These are phyloP conservation scores for Mycena belliarum DNA, from an alignment of 768 basidiomycete species.

Conservation along the genomic window DNA sequence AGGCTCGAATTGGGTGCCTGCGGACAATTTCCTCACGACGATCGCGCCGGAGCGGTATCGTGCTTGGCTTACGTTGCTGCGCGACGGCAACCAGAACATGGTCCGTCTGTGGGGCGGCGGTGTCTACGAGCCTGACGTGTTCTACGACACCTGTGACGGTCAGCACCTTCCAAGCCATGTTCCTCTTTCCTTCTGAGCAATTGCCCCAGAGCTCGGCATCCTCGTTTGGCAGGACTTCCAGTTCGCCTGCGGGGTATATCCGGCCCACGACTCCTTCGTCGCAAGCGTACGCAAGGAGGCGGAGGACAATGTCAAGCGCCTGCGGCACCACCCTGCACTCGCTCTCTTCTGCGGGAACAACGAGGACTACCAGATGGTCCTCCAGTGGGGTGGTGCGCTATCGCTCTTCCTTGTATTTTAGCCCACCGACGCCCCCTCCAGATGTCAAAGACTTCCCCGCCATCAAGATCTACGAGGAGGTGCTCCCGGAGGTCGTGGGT, in stretches of 20 bases:
- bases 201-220: constrained; percentile 46
- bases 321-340: constrained; percentile 78
- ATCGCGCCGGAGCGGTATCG: constrained; percentile 55
- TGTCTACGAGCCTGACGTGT: constrained; percentile 73
- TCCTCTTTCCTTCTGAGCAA: background rate
- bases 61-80: constrained; percentile 74
- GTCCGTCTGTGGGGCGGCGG: constrained; percentile 91
- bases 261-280: constrained; percentile 75
- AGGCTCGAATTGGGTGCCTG: constrained; percentile 90
- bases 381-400: constrained; percentile 58
- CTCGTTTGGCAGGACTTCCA: constrained; percentile 95
- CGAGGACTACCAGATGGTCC: constrained; percentile 59
- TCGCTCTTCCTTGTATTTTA: background rate
- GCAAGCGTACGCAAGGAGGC: constrained; percentile 73
- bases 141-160: constrained; percentile 83
- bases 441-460: constrained; percentile 50
- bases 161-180: background rate
- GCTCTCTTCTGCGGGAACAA: constrained; percentile 88
- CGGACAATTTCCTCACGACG: constrained; percentile 79
- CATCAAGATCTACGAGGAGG: constrained; percentile 61
- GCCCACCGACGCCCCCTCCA: constrained; percentile 20
- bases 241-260: constrained; percentile 91
- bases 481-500: constrained; percentile 57
- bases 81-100: constrained; percentile 91
- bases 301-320: constrained; percentile 72